These are phyloP conservation scores for Leccinum olivaceopallidum DNA, from an alignment of 768 basidiomycete species.

Conservation along the genomic window DNA sequence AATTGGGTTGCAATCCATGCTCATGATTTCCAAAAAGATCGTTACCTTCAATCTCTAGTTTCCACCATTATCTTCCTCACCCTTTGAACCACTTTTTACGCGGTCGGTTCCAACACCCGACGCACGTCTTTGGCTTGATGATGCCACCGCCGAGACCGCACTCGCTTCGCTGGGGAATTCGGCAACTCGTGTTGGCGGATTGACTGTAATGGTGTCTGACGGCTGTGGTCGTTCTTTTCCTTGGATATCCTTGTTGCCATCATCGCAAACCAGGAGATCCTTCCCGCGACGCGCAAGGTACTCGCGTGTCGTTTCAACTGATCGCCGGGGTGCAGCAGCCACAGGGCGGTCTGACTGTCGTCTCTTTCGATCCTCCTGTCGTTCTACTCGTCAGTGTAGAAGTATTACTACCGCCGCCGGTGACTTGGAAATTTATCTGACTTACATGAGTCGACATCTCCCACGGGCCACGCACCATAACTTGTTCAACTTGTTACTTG, in stretches of 20 bases:
- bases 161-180: slow-evolving; percentile 8
- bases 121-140: not conserved
- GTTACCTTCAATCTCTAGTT: slow-evolving; percentile 11
- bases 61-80: not conserved
- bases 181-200: not conserved
- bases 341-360: not conserved
- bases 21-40: slow-evolving; percentile 25
- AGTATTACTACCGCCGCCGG: too few species aligned
- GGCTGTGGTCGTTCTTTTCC: not conserved
- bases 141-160: slow-evolving; percentile 5
- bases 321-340: too few species aligned
- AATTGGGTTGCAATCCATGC: not conserved
- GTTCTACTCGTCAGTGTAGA: not conserved
- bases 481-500: too few species aligned
- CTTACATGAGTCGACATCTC: too few species aligned
- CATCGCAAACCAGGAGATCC: not conserved
- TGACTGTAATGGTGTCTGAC: slow-evolving; percentile 17
- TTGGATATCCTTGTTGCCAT: not conserved
- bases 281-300: too few species aligned
- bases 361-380: not conserved
- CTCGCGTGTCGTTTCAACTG: too few species aligned
- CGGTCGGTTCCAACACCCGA: slow-evolving; percentile 3
- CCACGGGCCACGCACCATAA: too few species aligned
- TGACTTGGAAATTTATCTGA: too few species aligned
- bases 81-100: not conserved